Evolutionary conservation across 306 rosid genomes (phyloP).

Genomic region (Notholithocarpus densiflorus): DNA sequence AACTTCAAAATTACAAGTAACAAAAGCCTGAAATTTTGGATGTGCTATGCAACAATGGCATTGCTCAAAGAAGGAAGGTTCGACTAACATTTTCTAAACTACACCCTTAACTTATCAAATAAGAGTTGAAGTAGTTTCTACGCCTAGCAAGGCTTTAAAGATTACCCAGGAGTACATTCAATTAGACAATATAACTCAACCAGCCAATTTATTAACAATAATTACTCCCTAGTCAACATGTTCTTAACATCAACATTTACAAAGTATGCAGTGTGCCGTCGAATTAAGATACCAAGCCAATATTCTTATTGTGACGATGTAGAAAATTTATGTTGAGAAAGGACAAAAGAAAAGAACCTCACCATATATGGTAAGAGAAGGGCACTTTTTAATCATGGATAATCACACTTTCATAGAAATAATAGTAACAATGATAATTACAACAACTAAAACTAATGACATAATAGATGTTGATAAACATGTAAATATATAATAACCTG

Average conservation of each 20-base stretch:
- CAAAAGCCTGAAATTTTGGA: too few species aligned
- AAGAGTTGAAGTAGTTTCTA: neutral
- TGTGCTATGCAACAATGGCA: too few species aligned
- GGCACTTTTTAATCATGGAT: neutral
- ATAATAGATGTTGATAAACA: slow-evolving; percentile 8
- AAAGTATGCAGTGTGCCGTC: neutral
- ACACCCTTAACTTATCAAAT: neutral
- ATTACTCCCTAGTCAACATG: neutral
- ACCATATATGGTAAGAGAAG: neutral
- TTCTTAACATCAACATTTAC: neutral
- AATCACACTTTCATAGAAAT: neutral
- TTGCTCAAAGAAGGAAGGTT: too few species aligned
- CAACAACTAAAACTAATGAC: neutral
- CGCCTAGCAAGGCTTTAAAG: neutral
- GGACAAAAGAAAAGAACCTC: neutral
- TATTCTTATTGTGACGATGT: too few species aligned
- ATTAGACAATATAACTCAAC: neutral
- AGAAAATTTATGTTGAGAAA: too few species aligned
- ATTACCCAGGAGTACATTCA: neutral
- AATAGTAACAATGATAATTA: neutral
- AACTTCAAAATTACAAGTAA: too few species aligned
- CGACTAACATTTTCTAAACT: too few species aligned
- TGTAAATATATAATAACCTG: slow-evolving; percentile 15
- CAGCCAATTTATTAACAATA: neutral
- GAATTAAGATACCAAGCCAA: neutral